Percentiles rank a stretch among this genome's conserved stretches.
Conservation (phyloP, 2,329 filamentous ascomycete genomes). For the Tympanopsis confertula region DNA sequence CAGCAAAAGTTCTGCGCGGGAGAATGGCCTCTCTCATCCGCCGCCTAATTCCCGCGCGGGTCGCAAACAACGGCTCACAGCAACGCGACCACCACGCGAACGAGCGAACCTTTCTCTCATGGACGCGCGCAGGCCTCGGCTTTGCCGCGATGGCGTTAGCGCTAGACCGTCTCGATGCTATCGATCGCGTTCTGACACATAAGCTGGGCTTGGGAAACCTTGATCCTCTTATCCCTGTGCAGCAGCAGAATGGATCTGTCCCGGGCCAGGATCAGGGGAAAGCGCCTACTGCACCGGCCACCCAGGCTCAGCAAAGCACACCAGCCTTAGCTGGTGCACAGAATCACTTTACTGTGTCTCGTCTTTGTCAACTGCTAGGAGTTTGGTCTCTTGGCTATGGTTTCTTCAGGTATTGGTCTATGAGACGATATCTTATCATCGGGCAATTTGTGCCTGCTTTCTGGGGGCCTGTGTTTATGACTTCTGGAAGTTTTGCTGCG, state of each 20-base stretch:
- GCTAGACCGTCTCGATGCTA: constrained; percentile 13
- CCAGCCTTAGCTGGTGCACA: background rate
- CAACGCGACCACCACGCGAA: constrained; percentile 18
- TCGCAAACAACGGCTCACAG: constrained; percentile 15
- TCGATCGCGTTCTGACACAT: constrained; percentile 10
- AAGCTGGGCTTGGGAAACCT: background rate
- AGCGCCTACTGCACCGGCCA: background rate
- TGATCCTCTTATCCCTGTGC: too few relatives aligned
- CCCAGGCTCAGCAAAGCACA: background rate
- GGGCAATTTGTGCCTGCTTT: constrained; percentile 15
- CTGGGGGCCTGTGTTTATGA: constrained; percentile 16
- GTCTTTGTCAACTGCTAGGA: background rate
- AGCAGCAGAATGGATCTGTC: too few relatives aligned
- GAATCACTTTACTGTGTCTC: background rate
- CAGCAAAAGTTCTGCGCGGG: too few relatives aligned
- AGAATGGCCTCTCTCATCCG: constrained; percentile 4
- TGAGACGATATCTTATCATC: constrained; percentile 6
- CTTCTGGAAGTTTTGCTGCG: constrained; percentile 7
- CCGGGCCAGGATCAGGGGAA: too few relatives aligned
- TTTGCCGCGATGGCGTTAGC: constrained; percentile 17
- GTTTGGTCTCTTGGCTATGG: background rate
- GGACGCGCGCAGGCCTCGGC: constrained; percentile 17
- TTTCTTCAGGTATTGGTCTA: background rate
- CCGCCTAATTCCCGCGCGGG: constrained; percentile 10
- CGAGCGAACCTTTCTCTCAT: constrained; percentile 19